Evolutionary conservation across 768 basidiomycete species (phyloP), one percentile per base, ranked within the genome.

Genomic region (Collybia mongolica): DNA sequence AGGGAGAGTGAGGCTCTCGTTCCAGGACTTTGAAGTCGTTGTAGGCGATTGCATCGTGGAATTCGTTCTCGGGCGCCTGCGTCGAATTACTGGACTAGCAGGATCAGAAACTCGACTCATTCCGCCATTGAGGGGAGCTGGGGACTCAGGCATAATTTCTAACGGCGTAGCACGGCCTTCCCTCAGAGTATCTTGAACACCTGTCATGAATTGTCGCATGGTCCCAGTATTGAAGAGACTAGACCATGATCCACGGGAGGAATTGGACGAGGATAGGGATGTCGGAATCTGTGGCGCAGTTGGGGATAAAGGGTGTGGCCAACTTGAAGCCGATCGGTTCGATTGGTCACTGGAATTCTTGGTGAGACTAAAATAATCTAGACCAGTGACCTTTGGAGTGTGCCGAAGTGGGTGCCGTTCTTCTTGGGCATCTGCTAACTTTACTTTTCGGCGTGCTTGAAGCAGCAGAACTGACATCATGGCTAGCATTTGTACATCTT

Each of bases 161-260:
- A 69, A 59, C 6, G 82, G 79, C 5, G 72, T 75, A 15, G 65
- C 66, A 15, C 76, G 67, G 9, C 72, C 72, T 6, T 75, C 74
- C 45, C 72, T 73, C 5, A 76, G 64, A 1, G 75, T 71, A 54
- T 81, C 83, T 28, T 81, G 79, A 23, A 82, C 71, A 26, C 84
- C 81, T 9, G 74, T 73, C 73, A 90, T 82, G 51, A 91, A 80
- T 49, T 89, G 85, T 22, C 85, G 75, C 67, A 90, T 72, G 38
- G 73, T 78, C 15, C 79, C 80, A 0, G 86, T 70, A 52, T 82
- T 85, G 62, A 90, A 88, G 9, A 92, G 60, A 58, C 83, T 90
- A 0, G 88, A 86, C 90, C 90, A 92, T 0, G 90, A 90, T 7
- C 83, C 88, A 39, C 83, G 76, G 2, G 90, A 90, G 2, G 87